Evolutionary conservation across 192 early-diverging fungal species (phyloP).

Genomic region (Pecoramyces ruminantium): DNA sequence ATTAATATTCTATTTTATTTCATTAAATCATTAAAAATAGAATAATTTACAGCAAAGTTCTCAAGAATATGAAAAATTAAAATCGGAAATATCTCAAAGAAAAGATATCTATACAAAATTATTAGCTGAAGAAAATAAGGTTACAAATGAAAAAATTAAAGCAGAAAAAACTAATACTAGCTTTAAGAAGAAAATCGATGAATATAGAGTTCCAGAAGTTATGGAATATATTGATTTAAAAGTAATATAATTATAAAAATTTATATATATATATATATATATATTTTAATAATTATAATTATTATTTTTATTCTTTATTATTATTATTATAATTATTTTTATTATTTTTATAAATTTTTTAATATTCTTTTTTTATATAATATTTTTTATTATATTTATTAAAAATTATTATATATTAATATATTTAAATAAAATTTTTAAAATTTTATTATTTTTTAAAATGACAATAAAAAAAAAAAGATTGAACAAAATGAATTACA

Average conservation of each 20-base stretch:
- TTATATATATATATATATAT: too few species aligned
- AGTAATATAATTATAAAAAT: too few species aligned
- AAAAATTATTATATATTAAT: too few species aligned
- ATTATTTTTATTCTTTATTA: too few species aligned
- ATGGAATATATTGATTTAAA: slow-evolving; percentile 23
- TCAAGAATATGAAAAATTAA: slow-evolving; percentile 17
- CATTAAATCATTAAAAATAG: too few species aligned
- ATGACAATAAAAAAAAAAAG: slow-evolving; percentile 3
- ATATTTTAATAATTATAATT: too few species aligned
- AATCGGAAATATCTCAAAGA: slow-evolving; percentile 21
- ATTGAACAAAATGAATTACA: slow-evolving; percentile 28
- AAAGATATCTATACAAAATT: slow-evolving; percentile 25
- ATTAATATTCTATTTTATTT: too few species aligned
- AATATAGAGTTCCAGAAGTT: slow-evolving; percentile 31
- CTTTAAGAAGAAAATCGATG: slow-evolving; percentile 20
- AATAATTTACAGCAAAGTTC: slow-evolving; percentile 24
- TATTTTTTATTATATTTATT: too few species aligned
- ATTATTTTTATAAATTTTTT: too few species aligned
- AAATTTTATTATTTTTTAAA: slow-evolving; percentile 10
- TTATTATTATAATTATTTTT: too few species aligned
- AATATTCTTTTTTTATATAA: too few species aligned
- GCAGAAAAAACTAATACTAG: slow-evolving; percentile 13
- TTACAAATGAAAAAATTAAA: slow-evolving; percentile 17
- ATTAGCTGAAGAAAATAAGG: slow-evolving; percentile 14
- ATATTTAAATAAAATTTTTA: too few species aligned